A percentile compares a stretch with the other conserved stretches of the same genome.
Conservation (phyloP, 176 grass and related monocot genomes). For the Eremochloa ophiuroides region DNA sequence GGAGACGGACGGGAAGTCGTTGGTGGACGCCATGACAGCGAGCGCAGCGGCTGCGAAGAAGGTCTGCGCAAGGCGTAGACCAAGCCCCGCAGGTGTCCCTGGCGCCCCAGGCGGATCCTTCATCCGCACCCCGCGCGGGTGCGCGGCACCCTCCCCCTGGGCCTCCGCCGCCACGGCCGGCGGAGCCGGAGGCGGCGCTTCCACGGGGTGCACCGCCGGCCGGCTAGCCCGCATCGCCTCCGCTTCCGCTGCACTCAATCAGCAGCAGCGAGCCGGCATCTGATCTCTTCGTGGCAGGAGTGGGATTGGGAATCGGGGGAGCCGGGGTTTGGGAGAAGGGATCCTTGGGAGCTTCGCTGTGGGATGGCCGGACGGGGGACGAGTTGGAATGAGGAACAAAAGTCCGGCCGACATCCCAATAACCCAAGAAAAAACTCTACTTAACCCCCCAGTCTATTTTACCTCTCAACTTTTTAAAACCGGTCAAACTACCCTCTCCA, state of each 20-base stretch:
- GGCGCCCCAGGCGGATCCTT: conserved; percentile 69
- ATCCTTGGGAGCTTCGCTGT: conserved; percentile 22
- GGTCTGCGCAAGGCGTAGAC: conserved; percentile 64
- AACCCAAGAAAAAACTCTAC: no score
- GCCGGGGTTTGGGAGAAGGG: conserved; percentile 22
- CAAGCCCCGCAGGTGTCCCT: conserved; percentile 55
- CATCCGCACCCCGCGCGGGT: conserved; percentile 62
- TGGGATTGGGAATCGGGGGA: not conserved
- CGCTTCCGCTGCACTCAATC: not conserved
- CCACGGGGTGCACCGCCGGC: conserved; percentile 86
- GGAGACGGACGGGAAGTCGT: conserved; percentile 81
- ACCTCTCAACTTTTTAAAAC: no score
- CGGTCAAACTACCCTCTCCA: no score
- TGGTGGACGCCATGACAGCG: conserved; percentile 71
- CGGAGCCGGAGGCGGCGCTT: conserved; percentile 61
- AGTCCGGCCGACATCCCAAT: no score
- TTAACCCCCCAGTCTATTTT: no score
- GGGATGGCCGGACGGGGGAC: not conserved
- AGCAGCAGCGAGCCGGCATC: not conserved
- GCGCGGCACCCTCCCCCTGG: conserved; percentile 11
- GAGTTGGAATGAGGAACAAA: not conserved
- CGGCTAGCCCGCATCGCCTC: conserved; percentile 63
- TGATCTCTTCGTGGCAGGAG: conserved; percentile 3
- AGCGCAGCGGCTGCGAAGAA: conserved; percentile 70
- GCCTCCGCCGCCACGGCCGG: conserved; percentile 28